Conservation (phyloP, 164 flowering plant genomes). For the Liriodendron chinense region DNA sequence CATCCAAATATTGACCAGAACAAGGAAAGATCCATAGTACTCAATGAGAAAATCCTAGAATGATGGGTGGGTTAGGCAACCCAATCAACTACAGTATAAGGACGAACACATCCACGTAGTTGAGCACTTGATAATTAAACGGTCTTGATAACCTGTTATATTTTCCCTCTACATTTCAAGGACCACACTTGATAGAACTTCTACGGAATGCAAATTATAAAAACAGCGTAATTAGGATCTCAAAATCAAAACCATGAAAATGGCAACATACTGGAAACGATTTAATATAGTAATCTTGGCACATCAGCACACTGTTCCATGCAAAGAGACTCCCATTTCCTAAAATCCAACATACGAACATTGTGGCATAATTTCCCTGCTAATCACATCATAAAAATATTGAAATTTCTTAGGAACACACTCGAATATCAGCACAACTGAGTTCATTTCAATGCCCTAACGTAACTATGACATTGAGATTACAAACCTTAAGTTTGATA, state of each 20-base stretch:
- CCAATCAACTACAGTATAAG: no score
- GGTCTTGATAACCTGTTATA: no score
- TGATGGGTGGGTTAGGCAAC: no score
- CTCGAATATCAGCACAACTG: background rate
- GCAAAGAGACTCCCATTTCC: slow-evolving; percentile 47
- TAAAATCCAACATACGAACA: slow-evolving; percentile 49
- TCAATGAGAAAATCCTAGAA: no score
- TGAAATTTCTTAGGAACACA: background rate
- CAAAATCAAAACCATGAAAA: background rate
- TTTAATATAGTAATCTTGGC: background rate
- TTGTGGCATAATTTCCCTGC: slow-evolving; percentile 40
- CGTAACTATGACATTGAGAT: background rate
- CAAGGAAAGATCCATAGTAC: background rate
- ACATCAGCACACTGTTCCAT: slow-evolving; percentile 30
- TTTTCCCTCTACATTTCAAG: no score
- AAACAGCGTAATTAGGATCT: no score
- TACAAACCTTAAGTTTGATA: background rate
- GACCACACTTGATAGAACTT: no score
- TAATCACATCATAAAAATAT: background rate
- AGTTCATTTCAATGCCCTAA: background rate
- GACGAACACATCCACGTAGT: no score
- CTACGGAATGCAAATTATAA: no score
- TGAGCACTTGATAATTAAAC: background rate
- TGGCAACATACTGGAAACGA: background rate
- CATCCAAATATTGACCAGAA: background rate